Conservation (phyloP, 2,329 filamentous ascomycete species). For the Boeremia lycopersici region DNA sequence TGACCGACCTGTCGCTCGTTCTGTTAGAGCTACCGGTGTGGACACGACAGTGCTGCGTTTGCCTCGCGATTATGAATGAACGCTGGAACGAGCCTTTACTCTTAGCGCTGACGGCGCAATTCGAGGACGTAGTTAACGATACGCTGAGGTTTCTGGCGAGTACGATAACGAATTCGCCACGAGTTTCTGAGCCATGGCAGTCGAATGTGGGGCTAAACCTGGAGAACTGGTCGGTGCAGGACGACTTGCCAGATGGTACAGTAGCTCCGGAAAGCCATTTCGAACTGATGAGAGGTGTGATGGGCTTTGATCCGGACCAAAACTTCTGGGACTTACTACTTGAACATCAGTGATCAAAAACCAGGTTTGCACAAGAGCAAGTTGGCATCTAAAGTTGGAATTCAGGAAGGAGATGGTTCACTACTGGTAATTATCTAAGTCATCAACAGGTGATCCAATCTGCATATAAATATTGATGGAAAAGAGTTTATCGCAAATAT, state of each 20-base stretch:
- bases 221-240: not conserved
- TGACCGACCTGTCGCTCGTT: not conserved
- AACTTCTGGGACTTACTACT: slow-evolving; percentile 3
- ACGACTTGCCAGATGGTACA: not conserved
- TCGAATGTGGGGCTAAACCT: not conserved
- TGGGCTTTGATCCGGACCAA: slow-evolving; percentile 4
- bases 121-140: slow-evolving; percentile 2
- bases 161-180: not conserved
- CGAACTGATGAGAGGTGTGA: slow-evolving; percentile 1
- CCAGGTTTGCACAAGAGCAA: no score
- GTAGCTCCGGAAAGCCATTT: not conserved
- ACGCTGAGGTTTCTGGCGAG: not conserved
- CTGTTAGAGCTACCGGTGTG: slow-evolving; percentile 4
- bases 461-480: no score
- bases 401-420: no score
- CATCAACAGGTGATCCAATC: no score
- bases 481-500: not conserved
- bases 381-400: no score
- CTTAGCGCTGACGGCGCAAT: not conserved
- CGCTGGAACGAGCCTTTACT: slow-evolving; percentile 4
- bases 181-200: not conserved
- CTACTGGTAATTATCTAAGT: no score
- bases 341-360: no score
- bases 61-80: slow-evolving; percentile 9
- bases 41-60: slow-evolving; percentile 6